A percentile compares a stretch with the other conserved stretches of the same genome.
phyloP scores from a whole-genome alignment of 805 yeast species.

The Pichia scutulata region DNA sequence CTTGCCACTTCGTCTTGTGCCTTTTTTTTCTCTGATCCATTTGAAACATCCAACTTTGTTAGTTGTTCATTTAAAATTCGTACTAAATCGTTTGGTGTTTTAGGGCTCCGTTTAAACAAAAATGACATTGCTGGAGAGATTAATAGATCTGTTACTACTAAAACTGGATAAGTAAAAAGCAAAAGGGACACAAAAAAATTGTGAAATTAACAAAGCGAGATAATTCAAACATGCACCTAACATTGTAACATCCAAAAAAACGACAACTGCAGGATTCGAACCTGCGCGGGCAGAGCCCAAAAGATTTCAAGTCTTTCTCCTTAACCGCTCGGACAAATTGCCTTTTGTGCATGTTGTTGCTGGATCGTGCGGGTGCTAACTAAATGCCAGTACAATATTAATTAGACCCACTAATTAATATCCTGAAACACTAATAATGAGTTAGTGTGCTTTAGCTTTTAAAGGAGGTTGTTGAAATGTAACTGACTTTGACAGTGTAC shows the following conservation, averaged over 20 bases:
- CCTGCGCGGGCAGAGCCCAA: slow-evolving; percentile 59
- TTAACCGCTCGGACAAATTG: slow-evolving; percentile 52
- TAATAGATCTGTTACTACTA: too few relatives aligned
- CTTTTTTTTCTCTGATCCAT: slow-evolving; percentile 31
- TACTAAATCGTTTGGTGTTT: slow-evolving; percentile 80
- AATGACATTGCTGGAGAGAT: too few relatives aligned
- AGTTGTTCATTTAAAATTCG: slow-evolving; percentile 69
- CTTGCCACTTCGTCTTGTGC: slow-evolving; percentile 69
- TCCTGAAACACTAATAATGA: too few relatives aligned
- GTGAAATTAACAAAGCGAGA: not conserved
- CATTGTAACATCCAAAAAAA: not conserved
- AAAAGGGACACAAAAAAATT: not conserved
- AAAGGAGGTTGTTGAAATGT: too few relatives aligned
- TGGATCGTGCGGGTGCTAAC: too few relatives aligned
- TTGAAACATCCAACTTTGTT: slow-evolving; percentile 42
- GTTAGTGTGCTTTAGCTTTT: too few relatives aligned
- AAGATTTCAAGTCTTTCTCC: slow-evolving; percentile 53
- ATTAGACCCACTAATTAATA: too few relatives aligned
- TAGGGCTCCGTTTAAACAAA: slow-evolving; percentile 83
- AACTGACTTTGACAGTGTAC: too few relatives aligned
- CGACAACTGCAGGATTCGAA: slow-evolving; percentile 57
- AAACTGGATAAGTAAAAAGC: not conserved
- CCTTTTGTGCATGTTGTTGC: slow-evolving; percentile 25
- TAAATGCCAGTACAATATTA: too few relatives aligned
- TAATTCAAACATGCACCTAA: too few relatives aligned